Conservation (phyloP, 495 filamentous ascomycete genomes). For the Pseudomonodictys pantanalensis region DNA sequence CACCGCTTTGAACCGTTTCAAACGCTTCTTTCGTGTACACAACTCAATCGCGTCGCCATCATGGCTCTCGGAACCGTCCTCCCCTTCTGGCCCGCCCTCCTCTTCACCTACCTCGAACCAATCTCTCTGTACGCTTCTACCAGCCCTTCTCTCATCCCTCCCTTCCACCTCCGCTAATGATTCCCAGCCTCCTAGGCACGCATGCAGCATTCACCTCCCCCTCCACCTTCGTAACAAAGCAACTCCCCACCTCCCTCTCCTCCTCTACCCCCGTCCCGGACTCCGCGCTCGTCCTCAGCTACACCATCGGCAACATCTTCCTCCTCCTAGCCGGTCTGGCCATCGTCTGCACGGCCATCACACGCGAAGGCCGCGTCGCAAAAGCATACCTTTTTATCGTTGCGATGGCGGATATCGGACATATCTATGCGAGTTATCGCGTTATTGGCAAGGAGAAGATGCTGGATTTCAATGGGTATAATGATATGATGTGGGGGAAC, state of each 20-base stretch:
- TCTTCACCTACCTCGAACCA: slow-evolving; percentile 28
- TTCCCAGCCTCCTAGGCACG: slow-evolving; percentile 11
- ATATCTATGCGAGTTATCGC: slow-evolving; percentile 20
- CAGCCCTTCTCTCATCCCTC: background rate
- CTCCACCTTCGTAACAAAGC: slow-evolving; percentile 7
- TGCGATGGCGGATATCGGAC: slow-evolving; percentile 20
- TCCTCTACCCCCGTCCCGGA: background rate
- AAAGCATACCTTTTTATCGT: slow-evolving; percentile 17
- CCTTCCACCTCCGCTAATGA: background rate
- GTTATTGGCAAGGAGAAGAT: slow-evolving; percentile 15
- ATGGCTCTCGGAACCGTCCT: slow-evolving; percentile 28
- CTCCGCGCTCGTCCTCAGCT: slow-evolving; percentile 9
- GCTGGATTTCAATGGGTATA: slow-evolving; percentile 9
- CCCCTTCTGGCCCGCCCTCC: slow-evolving; percentile 21
- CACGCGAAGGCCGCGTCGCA: slow-evolving; percentile 21
- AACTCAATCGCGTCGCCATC: background rate
- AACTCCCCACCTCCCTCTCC: slow-evolving; percentile 7
- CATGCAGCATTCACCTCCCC: slow-evolving; percentile 5
- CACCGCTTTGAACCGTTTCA: too few relatives aligned
- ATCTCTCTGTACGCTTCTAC: slow-evolving; percentile 15
- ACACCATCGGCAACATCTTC: slow-evolving; percentile 22
- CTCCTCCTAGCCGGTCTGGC: slow-evolving; percentile 16
- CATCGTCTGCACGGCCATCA: slow-evolving; percentile 15
- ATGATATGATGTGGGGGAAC: slow-evolving; percentile 29
- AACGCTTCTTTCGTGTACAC: too few relatives aligned